A percentile compares a stretch with the other conserved stretches of the same genome.
phyloP scores from a whole-genome alignment of 768 basidiomycete genomes.

The Trametes elegans region DNA sequence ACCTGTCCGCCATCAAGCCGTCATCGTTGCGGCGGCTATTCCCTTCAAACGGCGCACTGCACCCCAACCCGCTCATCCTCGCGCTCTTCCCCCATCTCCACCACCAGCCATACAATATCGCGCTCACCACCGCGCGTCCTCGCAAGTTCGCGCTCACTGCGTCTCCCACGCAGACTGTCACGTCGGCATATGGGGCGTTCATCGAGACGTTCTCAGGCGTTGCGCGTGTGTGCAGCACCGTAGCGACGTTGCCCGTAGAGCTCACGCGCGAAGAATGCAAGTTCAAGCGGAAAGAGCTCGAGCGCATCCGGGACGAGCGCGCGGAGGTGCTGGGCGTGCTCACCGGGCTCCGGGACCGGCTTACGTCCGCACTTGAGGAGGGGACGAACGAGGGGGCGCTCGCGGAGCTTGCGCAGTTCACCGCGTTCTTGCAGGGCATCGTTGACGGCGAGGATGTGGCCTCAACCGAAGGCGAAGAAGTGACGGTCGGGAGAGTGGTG shows the following conservation, averaged over 20 bases:
- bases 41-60: constrained; percentile 43
- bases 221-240: constrained; percentile 22
- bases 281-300: constrained; percentile 55
- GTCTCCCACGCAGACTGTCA: constrained; percentile 9
- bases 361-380: constrained; percentile 36
- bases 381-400: background rate
- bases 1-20: constrained; percentile 44
- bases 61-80: constrained; percentile 48
- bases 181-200: constrained; percentile 16
- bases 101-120: constrained; percentile 28
- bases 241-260: constrained; percentile 52
- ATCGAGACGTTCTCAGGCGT: constrained; percentile 6
- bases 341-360: constrained; percentile 47
- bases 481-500: background rate
- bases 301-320: constrained; percentile 62
- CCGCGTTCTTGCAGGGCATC: constrained; percentile 4
- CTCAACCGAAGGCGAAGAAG: background rate
- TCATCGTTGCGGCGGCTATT: constrained; percentile 49
- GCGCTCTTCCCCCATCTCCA: constrained; percentile 68
- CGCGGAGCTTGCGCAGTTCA: constrained; percentile 23
- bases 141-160: constrained; percentile 10
- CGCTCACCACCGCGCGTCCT: constrained; percentile 14
- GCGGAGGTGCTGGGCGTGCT: constrained; percentile 68
- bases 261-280: constrained; percentile 68
- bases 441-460: constrained; percentile 7